Evolutionary conservation across 2,329 filamentous ascomycete species (phyloP).

Genomic region (Geoglossum cookeanum): DNA sequence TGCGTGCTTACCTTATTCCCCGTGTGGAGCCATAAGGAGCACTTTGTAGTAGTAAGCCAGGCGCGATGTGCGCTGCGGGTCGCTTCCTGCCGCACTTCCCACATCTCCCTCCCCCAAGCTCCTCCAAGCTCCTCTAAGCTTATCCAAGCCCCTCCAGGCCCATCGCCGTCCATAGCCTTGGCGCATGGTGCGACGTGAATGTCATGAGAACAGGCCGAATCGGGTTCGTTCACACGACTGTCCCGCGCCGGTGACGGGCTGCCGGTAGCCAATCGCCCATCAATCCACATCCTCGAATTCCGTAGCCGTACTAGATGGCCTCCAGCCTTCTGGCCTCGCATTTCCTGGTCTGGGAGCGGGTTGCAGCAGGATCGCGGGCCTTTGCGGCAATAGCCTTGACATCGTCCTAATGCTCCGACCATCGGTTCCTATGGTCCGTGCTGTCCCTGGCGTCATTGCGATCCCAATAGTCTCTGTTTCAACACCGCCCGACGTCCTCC

Average conservation of each 20-base stretch:
- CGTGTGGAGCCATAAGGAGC: not conserved
- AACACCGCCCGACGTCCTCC: not conserved
- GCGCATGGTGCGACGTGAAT: not conserved
- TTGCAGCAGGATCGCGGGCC: constrained; percentile 8
- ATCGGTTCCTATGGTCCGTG: not conserved
- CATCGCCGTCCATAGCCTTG: not conserved
- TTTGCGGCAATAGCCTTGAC: constrained; percentile 16
- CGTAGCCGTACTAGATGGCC: not conserved
- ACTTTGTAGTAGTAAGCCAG: not conserved
- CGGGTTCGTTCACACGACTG: not conserved
- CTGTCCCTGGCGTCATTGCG: not conserved
- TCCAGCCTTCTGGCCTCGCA: not conserved
- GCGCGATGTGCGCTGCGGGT: not conserved
- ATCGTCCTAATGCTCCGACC: constrained; percentile 5
- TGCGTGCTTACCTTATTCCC: constrained; percentile 1
- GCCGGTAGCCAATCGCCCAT: not conserved
- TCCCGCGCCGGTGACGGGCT: too few species aligned
- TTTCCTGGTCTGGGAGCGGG: not conserved
- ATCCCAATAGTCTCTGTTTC: not conserved
- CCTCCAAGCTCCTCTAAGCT: not conserved
- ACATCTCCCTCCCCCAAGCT: not conserved
- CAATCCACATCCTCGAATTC: not conserved
- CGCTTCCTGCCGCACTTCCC: not conserved
- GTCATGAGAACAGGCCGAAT: not conserved
- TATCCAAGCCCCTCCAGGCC: not conserved